Percentiles rank a stretch among this genome's conserved stretches.
Conservation (phyloP, 208 protist genomes). For the Trypanosoma melophagium region DNA sequence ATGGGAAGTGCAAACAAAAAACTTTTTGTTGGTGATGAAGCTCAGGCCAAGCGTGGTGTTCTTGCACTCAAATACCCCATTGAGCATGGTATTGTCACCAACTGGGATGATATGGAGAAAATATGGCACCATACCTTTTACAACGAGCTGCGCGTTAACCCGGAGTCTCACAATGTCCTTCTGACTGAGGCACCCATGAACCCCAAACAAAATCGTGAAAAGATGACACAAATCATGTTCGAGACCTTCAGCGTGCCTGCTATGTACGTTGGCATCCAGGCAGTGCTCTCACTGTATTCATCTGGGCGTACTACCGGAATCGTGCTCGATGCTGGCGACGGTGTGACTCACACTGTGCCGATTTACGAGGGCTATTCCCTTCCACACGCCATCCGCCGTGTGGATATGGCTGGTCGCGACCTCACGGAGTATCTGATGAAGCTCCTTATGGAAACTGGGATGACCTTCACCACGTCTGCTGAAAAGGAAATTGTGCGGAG, state of each 20-base stretch:
- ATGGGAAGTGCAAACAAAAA: conserved; percentile 96
- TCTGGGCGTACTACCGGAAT: conserved; percentile 92
- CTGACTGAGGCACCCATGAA: conserved; percentile 92
- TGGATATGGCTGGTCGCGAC: conserved; percentile 93
- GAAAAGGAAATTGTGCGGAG: conserved; percentile 96
- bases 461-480: conserved; percentile 95
- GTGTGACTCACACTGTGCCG: conserved; percentile 92
- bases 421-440: conserved; percentile 95
- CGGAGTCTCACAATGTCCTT: conserved; percentile 97
- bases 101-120: conserved; percentile 99
- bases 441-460: conserved; percentile 94
- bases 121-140: conserved; percentile 99
- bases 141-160: conserved; percentile 96
- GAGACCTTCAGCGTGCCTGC: conserved; percentile 90
- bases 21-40: conserved; percentile 93
- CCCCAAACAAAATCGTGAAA: conserved; percentile 92
- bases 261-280: conserved; percentile 95
- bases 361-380: conserved; percentile 94
- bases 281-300: conserved; percentile 95
- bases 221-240: conserved; percentile 96
- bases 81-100: conserved; percentile 96
- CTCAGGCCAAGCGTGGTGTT: conserved; percentile 93
- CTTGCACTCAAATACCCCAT: conserved; percentile 94
- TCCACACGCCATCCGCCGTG: conserved; percentile 79
- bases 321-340: conserved; percentile 93